Conservation (phyloP, 805 yeast species). For the Ogataea zsoltii region DNA sequence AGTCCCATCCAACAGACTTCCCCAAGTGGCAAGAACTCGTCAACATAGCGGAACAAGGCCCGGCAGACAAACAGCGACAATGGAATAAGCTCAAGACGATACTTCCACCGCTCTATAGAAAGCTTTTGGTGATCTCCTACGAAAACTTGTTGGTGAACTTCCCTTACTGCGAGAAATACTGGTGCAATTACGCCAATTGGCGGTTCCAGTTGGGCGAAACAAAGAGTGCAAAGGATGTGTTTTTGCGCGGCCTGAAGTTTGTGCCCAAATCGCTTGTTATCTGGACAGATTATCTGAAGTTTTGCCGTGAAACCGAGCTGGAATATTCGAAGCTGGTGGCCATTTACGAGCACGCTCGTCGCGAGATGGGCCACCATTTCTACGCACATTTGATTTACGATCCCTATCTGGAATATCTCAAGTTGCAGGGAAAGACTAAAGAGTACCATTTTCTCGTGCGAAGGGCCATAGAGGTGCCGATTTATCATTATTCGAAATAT, state of each 20-base stretch:
- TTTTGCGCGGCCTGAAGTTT: constrained; percentile 38
- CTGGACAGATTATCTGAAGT: constrained; percentile 52
- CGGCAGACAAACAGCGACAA: constrained; percentile 11
- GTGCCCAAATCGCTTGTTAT: constrained; percentile 47
- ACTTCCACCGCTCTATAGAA: constrained; percentile 25
- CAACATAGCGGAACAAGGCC: constrained; percentile 32
- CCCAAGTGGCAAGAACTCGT: constrained; percentile 40
- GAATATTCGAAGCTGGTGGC: constrained; percentile 34
- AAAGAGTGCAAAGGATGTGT: constrained; percentile 38
- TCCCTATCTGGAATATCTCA: constrained; percentile 45
- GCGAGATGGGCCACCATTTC: constrained; percentile 52
- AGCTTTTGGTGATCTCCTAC: constrained; percentile 41
- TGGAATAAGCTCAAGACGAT: constrained; percentile 1
- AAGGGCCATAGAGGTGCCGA: constrained; percentile 53
- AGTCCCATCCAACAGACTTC: constrained; percentile 37
- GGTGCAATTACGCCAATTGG: constrained; percentile 56
- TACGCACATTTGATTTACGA: constrained; percentile 53
- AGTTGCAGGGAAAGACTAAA: constrained; percentile 25
- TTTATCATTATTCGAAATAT: constrained; percentile 52
- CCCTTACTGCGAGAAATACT: constrained; percentile 54
- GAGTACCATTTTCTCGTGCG: constrained; percentile 47
- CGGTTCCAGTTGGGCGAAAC: constrained; percentile 47
- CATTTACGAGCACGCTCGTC: constrained; percentile 49
- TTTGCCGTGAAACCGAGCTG: constrained; percentile 34
- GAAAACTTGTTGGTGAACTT: constrained; percentile 44